Conservation (phyloP, 345 rosid species). For the Firmiana major region DNA sequence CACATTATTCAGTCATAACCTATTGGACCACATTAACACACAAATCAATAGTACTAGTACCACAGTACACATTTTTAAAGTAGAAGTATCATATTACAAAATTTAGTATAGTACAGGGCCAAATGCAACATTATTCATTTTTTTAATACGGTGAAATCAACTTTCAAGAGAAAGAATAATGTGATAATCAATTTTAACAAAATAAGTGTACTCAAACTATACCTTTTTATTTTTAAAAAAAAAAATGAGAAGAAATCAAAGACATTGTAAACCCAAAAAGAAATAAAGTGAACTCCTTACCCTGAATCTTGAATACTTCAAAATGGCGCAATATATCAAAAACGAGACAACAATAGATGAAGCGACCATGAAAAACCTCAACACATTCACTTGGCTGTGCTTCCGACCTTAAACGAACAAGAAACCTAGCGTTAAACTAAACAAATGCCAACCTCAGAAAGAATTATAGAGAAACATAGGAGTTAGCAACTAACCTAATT, state of each 20-base stretch:
- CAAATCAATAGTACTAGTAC: too few species aligned
- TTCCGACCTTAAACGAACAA: slow-evolving; percentile 45
- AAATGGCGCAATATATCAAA: slow-evolving; percentile 33
- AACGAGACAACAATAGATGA: slow-evolving; percentile 37
- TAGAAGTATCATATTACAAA: too few species aligned
- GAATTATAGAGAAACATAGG: slow-evolving; percentile 1
- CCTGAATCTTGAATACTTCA: slow-evolving; percentile 38
- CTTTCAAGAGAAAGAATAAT: not conserved
- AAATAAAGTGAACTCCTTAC: slow-evolving; percentile 20
- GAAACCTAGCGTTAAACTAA: slow-evolving; percentile 4
- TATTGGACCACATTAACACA: too few species aligned
- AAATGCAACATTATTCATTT: not conserved
- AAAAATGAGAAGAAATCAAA: not conserved
- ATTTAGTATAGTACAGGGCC: too few species aligned
- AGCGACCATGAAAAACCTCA: slow-evolving; percentile 41
- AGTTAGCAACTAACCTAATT: slow-evolving; percentile 39
- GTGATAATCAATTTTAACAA: not conserved
- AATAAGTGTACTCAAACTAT: not conserved
- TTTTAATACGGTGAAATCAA: not conserved
- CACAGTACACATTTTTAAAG: too few species aligned
- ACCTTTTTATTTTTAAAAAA: not conserved
- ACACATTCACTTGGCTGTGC: slow-evolving; percentile 43
- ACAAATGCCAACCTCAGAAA: slow-evolving; percentile 7
- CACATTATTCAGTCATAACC: too few species aligned
- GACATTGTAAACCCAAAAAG: not conserved